Evolutionary conservation across 805 yeast species (phyloP), one percentile per base, ranked within the genome.

Genomic region (Candida mattraensis): DNA sequence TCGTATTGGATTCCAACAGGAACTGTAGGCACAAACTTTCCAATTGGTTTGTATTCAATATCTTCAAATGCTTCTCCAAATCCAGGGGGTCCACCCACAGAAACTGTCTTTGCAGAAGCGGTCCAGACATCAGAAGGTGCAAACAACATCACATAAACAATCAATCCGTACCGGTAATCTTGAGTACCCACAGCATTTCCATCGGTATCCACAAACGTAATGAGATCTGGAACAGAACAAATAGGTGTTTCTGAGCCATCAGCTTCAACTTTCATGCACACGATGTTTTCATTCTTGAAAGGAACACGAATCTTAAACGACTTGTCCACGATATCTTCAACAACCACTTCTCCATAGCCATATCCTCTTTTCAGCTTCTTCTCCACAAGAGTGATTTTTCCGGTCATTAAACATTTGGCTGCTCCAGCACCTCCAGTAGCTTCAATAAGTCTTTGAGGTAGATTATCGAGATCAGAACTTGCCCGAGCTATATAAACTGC

Each of bases 101-200:
- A 52, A 9, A 69, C 23, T 1, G 63, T 73, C 29, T 50, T 54
- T 17, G 56, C 53, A 2, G 66, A 58, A 7, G 51, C 51, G 7
- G 52, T 53, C 63, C 70, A 62, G 37, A 49, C 45, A 26, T 47
- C 44, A 22, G 48, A 40, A 13, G 68, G 68, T 9, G 70, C 51
- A 28, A 64, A 51, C 1, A 47, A 67, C 25, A 67, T 33, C 2
- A 66, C 67, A 48, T 58, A 62, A 7, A 67, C 72, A 33, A 62
- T 39, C 27, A 67, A 33, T 2, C 72, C 72, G 43, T 67, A 67
- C 30, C 70, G 37, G 36, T 66, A 67, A 16, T 67, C 71, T 15
- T 67, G 71, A 1, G 70, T 66, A 5, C 72, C 72, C n/a, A 67
- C 61, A 11, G 71, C 71, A 24, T 70, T 70, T 20, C 58, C 51